Evolutionary conservation across 169 alveolate species (phyloP), one percentile per base, ranked within the genome.

Genomic region (Pseudocohnilembus persalinus): DNA sequence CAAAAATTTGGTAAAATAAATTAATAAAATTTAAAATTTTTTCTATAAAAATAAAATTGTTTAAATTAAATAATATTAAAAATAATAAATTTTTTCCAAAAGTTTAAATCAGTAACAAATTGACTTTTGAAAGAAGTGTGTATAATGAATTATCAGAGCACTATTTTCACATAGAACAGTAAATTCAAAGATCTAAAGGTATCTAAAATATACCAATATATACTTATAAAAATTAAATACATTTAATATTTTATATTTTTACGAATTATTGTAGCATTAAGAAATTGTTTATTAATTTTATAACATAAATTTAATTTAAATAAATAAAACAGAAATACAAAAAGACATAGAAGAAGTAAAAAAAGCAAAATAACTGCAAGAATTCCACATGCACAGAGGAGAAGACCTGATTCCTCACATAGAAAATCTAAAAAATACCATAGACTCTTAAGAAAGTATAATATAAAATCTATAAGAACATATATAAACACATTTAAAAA

Each of bases 131-230:
- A 30, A 24, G 83, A 31, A 75, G 72, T 29, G 65, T 80, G 6
- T 86, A 86, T 76, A 78, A 86, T 72, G 90, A 86, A 65, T 34
- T 86, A 29, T 77, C 86, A 30, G 79, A 86, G 31, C 77, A 79
- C 29, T 86, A 81, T 81, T 86, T 80, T 29, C 74, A 81, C 74
- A 81, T 86, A 35, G 90, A 86, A 64, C n/a, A 28, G 49, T 73
- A 81, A 32, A 81, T 80, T 25, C 26, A 81, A 24, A 73, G 28
- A 1, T 82, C 90, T 1, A 81, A 81, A 76, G 32, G 77, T 81
- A 86, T 63, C n/a, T 26, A 0, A n/a, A 11, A 0, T 77, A 25
- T 29, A 75, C 0, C 31, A 75, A 75, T 0, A 27, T 75, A 1
- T 73, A 1, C 29, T 1, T 1, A 0, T 20, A 29, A 31, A 20